Evolutionary conservation across 345 rosid genomes (phyloP).

Genomic region (Litchi chinensis): DNA sequence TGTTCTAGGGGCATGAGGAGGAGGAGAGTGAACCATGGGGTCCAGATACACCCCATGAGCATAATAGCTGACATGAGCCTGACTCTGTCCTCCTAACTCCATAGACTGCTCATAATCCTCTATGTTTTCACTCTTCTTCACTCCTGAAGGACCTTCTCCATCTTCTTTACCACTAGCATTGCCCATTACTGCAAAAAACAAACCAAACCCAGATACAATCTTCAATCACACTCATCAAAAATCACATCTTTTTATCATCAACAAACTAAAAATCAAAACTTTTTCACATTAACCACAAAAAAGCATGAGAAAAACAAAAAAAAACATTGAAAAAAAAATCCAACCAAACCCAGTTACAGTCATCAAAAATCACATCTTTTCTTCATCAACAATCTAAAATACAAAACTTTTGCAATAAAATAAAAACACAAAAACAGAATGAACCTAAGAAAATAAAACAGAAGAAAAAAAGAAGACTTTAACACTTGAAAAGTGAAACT

Average conservation of each 20-base stretch:
- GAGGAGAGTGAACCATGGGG: slow-evolving; percentile 40
- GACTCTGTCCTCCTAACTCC: slow-evolving; percentile 21
- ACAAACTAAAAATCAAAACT: slow-evolving; percentile 15
- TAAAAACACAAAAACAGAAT: neutral
- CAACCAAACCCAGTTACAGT: slow-evolving; percentile 21
- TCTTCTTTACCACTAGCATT: slow-evolving; percentile 58
- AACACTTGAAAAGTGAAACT: neutral
- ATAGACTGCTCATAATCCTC: slow-evolving; percentile 32
- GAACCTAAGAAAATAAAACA: slow-evolving; percentile 21
- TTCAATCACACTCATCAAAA: neutral
- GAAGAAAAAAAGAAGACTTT: neutral
- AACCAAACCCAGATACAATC: slow-evolving; percentile 29
- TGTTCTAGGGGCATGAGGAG: slow-evolving; percentile 30
- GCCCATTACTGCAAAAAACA: slow-evolving; percentile 54
- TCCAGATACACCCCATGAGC: slow-evolving; percentile 23
- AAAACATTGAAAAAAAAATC: slow-evolving; percentile 11
- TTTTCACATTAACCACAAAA: neutral
- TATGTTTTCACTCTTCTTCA: slow-evolving; percentile 24
- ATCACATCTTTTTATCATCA: neutral
- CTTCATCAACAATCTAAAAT: neutral
- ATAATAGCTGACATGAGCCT: slow-evolving; percentile 17
- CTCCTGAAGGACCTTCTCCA: slow-evolving; percentile 47
- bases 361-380: neutral
- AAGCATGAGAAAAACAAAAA: neutral
- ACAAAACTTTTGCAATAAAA: neutral